Conservation (phyloP, 139 green algal species). For the Mesostigma viride region DNA sequence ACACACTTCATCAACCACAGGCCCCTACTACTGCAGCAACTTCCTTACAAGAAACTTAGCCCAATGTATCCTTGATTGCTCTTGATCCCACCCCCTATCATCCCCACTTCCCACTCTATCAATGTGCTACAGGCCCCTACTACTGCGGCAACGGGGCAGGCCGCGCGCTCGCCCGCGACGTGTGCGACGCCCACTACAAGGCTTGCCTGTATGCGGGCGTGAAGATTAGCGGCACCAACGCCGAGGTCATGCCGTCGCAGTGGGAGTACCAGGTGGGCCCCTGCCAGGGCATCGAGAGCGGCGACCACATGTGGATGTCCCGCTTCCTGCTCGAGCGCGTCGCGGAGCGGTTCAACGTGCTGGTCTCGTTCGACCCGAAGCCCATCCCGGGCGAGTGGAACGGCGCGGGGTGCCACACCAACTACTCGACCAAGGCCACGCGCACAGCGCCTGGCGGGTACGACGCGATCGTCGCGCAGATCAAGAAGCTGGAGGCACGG, state of each 20-base stretch:
- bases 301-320: conserved; percentile 92
- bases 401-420: conserved; percentile 86
- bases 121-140: conserved; percentile 86
- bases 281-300: conserved; percentile 70
- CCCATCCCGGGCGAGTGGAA: conserved; percentile 93
- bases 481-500: conserved; percentile 75
- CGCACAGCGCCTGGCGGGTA: conserved; percentile 38
- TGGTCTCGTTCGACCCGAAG: conserved; percentile 92
- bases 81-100: too few relatives aligned
- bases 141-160: conserved; percentile 84
- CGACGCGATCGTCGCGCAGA: conserved; percentile 70
- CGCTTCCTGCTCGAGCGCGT: conserved; percentile 84
- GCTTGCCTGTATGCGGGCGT: conserved; percentile 82
- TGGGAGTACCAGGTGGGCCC: conserved; percentile 97
- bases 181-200: conserved; percentile 93
- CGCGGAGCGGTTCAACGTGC: conserved; percentile 62
- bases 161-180: conserved; percentile 77
- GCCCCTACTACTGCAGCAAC: too few relatives aligned
- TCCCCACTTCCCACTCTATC: too few relatives aligned
- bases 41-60: too few relatives aligned
- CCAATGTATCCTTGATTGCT: too few relatives aligned
- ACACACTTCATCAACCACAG: too few relatives aligned
- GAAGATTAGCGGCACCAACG: conserved; percentile 87
- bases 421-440: conserved; percentile 68
- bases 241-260: conserved; percentile 85